Conservation (phyloP, 169 alveolate species). For the Neospora caninum region DNA sequence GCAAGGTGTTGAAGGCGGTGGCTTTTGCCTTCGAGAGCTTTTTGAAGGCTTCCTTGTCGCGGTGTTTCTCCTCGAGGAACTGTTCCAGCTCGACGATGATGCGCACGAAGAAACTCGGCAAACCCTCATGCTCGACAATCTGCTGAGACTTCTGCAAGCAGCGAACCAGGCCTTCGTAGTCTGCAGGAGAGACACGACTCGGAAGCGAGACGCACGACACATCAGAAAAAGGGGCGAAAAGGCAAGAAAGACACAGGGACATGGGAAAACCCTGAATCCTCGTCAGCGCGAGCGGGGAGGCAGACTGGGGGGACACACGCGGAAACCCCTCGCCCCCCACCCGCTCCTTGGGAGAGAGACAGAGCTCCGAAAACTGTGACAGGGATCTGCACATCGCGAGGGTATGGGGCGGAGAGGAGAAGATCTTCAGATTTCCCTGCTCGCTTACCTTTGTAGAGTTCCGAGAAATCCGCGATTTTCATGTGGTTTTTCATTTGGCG, state of each 20-base stretch:
- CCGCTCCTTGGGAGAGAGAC: too few relatives aligned
- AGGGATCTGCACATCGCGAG: background rate
- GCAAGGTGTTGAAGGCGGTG: slow-evolving; percentile 68
- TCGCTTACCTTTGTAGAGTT: slow-evolving; percentile 62
- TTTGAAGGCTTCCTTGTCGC: slow-evolving; percentile 68
- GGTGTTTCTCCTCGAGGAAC: slow-evolving; percentile 48
- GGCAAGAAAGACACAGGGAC: too few relatives aligned
- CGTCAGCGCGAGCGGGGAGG: too few relatives aligned
- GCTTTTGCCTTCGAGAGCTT: slow-evolving; percentile 71
- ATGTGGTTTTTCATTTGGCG: slow-evolving; percentile 69
- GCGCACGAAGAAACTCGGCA: slow-evolving; percentile 70
- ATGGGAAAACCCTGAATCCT: too few relatives aligned
- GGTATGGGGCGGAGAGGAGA: background rate
- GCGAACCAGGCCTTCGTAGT: slow-evolving; percentile 67
- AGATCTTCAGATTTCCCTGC: too few relatives aligned
- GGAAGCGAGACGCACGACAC: background rate
- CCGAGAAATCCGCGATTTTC: slow-evolving; percentile 66
- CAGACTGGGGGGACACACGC: too few relatives aligned
- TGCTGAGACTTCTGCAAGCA: slow-evolving; percentile 60
- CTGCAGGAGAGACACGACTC: background rate
- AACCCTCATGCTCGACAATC: slow-evolving; percentile 63
- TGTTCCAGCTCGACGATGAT: slow-evolving; percentile 61
- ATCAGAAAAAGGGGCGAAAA: too few relatives aligned
- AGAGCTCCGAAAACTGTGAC: too few relatives aligned
- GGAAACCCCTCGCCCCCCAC: too few relatives aligned